phyloP scores from a whole-genome alignment of 495 filamentous ascomycete genomes.

The Beverwykella pulmonaria region DNA sequence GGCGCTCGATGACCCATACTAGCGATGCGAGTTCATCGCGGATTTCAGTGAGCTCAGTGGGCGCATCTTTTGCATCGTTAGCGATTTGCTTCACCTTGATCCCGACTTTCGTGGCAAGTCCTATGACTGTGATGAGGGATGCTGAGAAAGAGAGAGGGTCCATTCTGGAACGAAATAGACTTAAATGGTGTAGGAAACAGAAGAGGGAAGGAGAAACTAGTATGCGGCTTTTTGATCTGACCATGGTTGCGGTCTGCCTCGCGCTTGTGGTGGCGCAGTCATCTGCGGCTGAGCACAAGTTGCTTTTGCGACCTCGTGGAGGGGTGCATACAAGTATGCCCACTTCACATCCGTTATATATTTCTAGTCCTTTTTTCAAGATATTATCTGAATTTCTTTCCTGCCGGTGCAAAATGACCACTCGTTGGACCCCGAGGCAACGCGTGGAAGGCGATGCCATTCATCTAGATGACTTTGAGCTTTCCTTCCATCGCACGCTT shows the following conservation, averaged over 20 bases:
- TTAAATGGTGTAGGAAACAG: too few species aligned
- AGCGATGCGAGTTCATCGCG: background rate
- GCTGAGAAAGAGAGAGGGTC: constrained; percentile 3
- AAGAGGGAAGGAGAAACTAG: background rate
- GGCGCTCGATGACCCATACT: constrained; percentile 1
- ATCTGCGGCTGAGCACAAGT: background rate
- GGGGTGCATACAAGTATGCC: background rate
- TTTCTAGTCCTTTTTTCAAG: background rate
- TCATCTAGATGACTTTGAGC: constrained; percentile 9
- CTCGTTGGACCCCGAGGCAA: background rate
- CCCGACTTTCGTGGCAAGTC: background rate
- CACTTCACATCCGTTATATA: background rate
- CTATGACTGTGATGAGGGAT: background rate
- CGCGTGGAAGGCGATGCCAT: constrained; percentile 1
- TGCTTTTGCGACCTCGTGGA: background rate
- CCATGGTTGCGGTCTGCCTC: background rate
- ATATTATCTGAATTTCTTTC: background rate
- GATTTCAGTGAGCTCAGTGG: background rate
- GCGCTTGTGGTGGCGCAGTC: background rate
- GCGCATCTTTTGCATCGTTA: background rate
- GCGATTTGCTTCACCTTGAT: background rate
- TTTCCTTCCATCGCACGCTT: constrained; percentile 31
- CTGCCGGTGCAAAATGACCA: constrained; percentile 4
- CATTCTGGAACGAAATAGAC: background rate
- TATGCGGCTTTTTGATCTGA: background rate